Base-by-base conservation (phyloP, 2,329 filamentous ascomycete species). In the Mycosphaerelloides madeirae region DNA sequence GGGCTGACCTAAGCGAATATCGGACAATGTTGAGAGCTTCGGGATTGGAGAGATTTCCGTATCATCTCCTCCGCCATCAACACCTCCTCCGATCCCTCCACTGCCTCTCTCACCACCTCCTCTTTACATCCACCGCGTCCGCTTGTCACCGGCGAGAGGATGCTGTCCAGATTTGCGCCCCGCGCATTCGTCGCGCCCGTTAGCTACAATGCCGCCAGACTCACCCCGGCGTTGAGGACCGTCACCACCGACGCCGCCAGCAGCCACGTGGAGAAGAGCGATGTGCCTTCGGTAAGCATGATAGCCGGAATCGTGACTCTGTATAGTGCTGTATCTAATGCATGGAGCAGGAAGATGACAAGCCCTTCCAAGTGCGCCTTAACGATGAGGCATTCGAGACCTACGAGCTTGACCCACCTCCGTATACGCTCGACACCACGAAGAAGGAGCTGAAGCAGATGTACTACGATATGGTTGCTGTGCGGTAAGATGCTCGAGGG, bases 371-470 rank as follows among this genome's bases (percentile, higher is more conserved):
- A 64, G 81, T 98, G 68, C 85, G 82, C 65, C 85, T 98, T 69
- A 95, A 88, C 69, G 88, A 96, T 69, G 91, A 97, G 84, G 91
- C 87, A 76, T 98, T 97, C 76, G 93, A 98, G 81, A 96, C 93
- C 47, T 98, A 97, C 76, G 89, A 96, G 78, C 81, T 98, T 67
- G 93, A 98, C 74, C 90, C 91, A 60, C 93, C 93, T 56, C 77
- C 88, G 47, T 96, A 96, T 79, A 90, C 87, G 53, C 75, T 98
- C 60, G 78, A 94, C 63, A 87, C 89, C 55, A 97, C 91, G 65
- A 98, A 98, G 84, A 89, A 87, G 74, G 87, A 97, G 76, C 77
- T 98, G 69, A 97, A 95, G 83, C 79, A 94, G 78, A 97, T 97
- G 84, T 98, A 98, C 81, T 84, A 84, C 70, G 88, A 97, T 71